Evolutionary conservation across 1,284 basidiomycete genomes (phyloP).

Genomic region (Cryptococcus sp.): DNA sequence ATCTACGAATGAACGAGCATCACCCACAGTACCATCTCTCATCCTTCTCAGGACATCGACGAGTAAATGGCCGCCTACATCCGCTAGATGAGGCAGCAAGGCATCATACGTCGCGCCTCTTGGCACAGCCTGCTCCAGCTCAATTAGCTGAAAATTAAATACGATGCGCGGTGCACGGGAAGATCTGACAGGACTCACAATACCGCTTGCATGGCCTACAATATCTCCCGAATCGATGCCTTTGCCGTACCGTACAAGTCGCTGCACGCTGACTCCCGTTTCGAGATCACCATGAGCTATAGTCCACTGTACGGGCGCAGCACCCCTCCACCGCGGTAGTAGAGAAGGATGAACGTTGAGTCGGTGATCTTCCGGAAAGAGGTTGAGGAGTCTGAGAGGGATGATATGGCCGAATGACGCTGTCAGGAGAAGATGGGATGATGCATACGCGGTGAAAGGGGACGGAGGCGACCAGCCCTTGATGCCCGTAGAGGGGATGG

Average conservation of each 20-base stretch:
- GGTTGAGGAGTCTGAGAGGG: slow-evolving; percentile 64
- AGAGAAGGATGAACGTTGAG: slow-evolving; percentile 92
- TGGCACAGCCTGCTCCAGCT: slow-evolving; percentile 34
- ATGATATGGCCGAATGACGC: slow-evolving; percentile 93
- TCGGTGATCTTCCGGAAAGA: slow-evolving; percentile 65
- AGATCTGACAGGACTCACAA: slow-evolving; percentile 37
- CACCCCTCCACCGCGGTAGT: slow-evolving; percentile 83
- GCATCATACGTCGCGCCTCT: slow-evolving; percentile 59
- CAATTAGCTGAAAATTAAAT: not conserved
- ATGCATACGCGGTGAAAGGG: slow-evolving; percentile 54
- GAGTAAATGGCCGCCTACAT: slow-evolving; percentile 68
- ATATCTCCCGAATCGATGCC: slow-evolving; percentile 56
- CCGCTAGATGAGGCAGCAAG: slow-evolving; percentile 65
- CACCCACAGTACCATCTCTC: slow-evolving; percentile 59
- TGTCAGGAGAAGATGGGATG: slow-evolving; percentile 71
- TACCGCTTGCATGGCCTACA: slow-evolving; percentile 35
- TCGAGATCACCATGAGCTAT: slow-evolving; percentile 64
- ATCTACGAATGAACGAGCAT: not conserved
- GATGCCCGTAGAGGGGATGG: slow-evolving; percentile 12
- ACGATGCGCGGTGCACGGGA: not conserved
- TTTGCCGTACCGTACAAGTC: slow-evolving; percentile 40
- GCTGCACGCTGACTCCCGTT: slow-evolving; percentile 69
- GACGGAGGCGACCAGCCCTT: slow-evolving; percentile 8
- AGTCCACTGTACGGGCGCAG: slow-evolving; percentile 88
- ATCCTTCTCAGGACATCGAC: slow-evolving; percentile 70